Evolutionary conservation across 106 monocot genomes (phyloP).

Genomic region (Agapanthus africanus): DNA sequence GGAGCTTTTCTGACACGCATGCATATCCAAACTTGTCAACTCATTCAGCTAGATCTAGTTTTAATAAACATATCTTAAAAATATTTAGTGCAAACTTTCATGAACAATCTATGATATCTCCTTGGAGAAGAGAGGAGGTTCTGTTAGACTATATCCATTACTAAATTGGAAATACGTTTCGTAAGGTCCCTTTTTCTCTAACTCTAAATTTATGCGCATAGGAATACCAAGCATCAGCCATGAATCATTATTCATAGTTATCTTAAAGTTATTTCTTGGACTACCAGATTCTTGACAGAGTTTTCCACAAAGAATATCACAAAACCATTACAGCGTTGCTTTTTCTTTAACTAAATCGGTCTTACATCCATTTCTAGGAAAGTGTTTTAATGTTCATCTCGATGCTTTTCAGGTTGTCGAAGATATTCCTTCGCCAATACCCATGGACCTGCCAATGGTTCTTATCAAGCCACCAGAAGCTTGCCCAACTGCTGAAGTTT

Average conservation of each 20-base stretch:
- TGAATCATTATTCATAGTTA: neutral
- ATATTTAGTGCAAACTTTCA: neutral
- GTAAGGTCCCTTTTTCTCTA: neutral
- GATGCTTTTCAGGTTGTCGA: conserved; percentile 57
- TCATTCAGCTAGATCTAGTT: neutral
- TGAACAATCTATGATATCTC: neutral
- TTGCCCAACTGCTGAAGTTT: conserved; percentile 94
- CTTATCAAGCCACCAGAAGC: conserved; percentile 94
- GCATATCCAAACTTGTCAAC: neutral
- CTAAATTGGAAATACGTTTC: neutral
- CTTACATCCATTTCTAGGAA: neutral
- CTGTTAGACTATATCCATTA: neutral
- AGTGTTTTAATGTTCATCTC: neutral
- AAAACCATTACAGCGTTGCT: neutral
- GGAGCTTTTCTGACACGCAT: neutral
- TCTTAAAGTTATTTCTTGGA: neutral
- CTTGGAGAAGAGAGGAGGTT: neutral
- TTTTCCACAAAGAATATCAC: neutral
- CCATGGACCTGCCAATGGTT: conserved; percentile 73
- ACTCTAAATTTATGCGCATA: neutral
- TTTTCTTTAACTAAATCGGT: neutral
- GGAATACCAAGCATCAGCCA: neutral
- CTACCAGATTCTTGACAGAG: neutral
- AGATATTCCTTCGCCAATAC: conserved; percentile 59
- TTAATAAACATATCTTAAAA: neutral